Conservation (phyloP, 345 rosid species). For the Brassica carinata region DNA sequence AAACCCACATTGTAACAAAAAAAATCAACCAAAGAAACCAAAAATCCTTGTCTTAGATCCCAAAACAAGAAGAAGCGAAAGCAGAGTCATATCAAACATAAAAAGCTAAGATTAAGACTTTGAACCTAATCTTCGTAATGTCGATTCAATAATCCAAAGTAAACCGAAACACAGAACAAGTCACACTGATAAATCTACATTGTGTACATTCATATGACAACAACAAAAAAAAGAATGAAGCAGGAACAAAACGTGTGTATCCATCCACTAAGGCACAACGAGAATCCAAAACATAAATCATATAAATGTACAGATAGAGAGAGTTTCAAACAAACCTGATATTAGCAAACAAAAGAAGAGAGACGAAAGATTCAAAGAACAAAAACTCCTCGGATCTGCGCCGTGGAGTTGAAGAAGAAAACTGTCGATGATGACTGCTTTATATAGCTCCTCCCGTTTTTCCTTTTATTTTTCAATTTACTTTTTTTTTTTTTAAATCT, state of each 20-base stretch:
- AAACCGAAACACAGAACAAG: background rate
- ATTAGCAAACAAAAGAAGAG: conserved; percentile 1
- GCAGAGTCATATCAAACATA: background rate
- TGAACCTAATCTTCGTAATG: background rate
- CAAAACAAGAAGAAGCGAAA: background rate
- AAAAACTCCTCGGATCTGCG: conserved; percentile 96
- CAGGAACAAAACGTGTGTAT: background rate
- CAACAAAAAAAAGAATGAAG: background rate
- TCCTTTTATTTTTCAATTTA: background rate
- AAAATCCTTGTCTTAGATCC: conserved; percentile 42
- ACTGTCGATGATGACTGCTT: background rate
- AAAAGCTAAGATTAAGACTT: background rate
- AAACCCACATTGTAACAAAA: conserved; percentile 10
- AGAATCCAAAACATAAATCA: background rate
- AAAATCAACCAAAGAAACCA: conserved; percentile 40
- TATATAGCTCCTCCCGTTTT: conserved; percentile 7
- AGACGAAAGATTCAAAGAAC: conserved; percentile 17
- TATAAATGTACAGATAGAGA: background rate
- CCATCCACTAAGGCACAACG: background rate
- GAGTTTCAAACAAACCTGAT: conserved; percentile 15
- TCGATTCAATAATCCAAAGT: background rate
- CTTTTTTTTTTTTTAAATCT: background rate
- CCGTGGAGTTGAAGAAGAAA: conserved; percentile 61
- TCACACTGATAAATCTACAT: background rate
- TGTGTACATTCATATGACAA: background rate